These are phyloP conservation scores for Astrocystis sublimbata DNA, from an alignment of 495 filamentous ascomycete species.

Conservation along the genomic window DNA sequence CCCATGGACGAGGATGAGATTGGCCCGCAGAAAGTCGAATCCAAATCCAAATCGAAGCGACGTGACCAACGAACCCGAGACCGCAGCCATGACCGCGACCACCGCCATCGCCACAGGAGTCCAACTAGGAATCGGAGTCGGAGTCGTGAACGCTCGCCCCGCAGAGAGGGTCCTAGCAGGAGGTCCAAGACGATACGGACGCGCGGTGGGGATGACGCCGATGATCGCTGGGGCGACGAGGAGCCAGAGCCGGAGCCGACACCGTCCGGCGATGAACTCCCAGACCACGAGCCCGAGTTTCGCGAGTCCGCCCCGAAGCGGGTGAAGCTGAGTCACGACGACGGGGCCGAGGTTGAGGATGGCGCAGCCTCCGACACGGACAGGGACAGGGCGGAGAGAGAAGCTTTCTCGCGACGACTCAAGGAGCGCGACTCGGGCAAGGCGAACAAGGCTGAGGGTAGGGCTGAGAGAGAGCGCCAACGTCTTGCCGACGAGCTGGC, in stretches of 20 bases:
- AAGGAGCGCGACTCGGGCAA: slow-evolving; percentile 61
- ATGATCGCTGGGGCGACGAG: slow-evolving; percentile 81
- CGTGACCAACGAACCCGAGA: slow-evolving; percentile 25
- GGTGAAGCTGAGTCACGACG: slow-evolving; percentile 49
- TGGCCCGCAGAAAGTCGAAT: slow-evolving; percentile 51
- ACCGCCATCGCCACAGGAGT: slow-evolving; percentile 24
- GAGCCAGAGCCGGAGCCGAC: slow-evolving; percentile 53
- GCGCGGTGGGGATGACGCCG: slow-evolving; percentile 53
- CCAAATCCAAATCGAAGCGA: slow-evolving; percentile 48
- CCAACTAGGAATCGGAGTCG: slow-evolving; percentile 24
- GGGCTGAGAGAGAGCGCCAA: slow-evolving; percentile 46
- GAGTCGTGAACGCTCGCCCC: slow-evolving; percentile 36
- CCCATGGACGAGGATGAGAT: slow-evolving; percentile 78
- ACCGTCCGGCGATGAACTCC: slow-evolving; percentile 48
- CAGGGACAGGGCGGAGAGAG: slow-evolving; percentile 67
- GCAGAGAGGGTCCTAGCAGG: slow-evolving; percentile 51
- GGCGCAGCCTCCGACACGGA: slow-evolving; percentile 59
- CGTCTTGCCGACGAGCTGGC: slow-evolving; percentile 37
- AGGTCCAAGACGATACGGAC: slow-evolving; percentile 51
- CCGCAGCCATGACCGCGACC: slow-evolving; percentile 20
- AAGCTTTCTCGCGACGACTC: slow-evolving; percentile 73
- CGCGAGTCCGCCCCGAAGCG: slow-evolving; percentile 59
- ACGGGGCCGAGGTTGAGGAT: slow-evolving; percentile 48
- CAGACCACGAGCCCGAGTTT: slow-evolving; percentile 47
- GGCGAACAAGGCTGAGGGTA: slow-evolving; percentile 71